Evolutionary conservation across 2,329 filamentous ascomycete species (phyloP).

Genomic region (Cladosporium colombiae): DNA sequence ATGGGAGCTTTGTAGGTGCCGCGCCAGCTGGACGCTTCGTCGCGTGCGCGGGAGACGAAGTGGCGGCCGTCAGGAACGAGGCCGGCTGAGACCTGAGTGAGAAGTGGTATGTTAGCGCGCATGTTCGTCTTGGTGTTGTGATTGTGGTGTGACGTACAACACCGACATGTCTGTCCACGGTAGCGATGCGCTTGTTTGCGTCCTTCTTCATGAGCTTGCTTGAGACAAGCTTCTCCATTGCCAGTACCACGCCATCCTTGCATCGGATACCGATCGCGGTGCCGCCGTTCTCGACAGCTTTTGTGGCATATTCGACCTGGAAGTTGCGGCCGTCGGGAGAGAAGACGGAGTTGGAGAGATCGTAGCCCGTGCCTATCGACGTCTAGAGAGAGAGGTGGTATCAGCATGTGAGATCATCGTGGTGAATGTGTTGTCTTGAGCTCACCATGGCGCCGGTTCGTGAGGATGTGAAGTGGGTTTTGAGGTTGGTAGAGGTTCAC

Average conservation of each 20-base stretch:
- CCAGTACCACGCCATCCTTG: slow-evolving; percentile 95
- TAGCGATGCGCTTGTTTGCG: slow-evolving; percentile 96
- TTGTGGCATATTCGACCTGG: slow-evolving; percentile 96
- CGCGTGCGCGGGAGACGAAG: slow-evolving; percentile 90
- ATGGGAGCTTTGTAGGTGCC: slow-evolving; percentile 94
- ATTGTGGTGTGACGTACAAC: slow-evolving; percentile 64
- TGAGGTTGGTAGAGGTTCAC: not conserved
- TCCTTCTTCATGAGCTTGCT: slow-evolving; percentile 94
- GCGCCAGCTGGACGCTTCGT: slow-evolving; percentile 90
- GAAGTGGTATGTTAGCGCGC: slow-evolving; percentile 13
- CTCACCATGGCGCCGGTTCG: slow-evolving; percentile 34
- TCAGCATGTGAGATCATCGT: slow-evolving; percentile 9
- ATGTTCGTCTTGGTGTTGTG: not conserved
- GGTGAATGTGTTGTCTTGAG: slow-evolving; percentile 13
- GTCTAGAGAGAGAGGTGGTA: slow-evolving; percentile 61
- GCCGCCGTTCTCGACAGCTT: slow-evolving; percentile 97
- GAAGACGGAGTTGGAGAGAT: slow-evolving; percentile 99
- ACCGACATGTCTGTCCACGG: slow-evolving; percentile 89
- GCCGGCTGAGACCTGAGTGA: slow-evolving; percentile 83
- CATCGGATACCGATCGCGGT: slow-evolving; percentile 95
- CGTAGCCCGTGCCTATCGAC: slow-evolving; percentile 99
- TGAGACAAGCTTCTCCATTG: slow-evolving; percentile 92
- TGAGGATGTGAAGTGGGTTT: slow-evolving; percentile 15
- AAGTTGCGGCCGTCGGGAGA: slow-evolving; percentile 98
- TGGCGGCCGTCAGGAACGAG: slow-evolving; percentile 93